Percentiles rank a stretch among this genome's conserved stretches.
These are phyloP conservation scores for Yamadazyma diddensiae DNA, from an alignment of 1,139 yeast genomes.

Conservation along the genomic window DNA sequence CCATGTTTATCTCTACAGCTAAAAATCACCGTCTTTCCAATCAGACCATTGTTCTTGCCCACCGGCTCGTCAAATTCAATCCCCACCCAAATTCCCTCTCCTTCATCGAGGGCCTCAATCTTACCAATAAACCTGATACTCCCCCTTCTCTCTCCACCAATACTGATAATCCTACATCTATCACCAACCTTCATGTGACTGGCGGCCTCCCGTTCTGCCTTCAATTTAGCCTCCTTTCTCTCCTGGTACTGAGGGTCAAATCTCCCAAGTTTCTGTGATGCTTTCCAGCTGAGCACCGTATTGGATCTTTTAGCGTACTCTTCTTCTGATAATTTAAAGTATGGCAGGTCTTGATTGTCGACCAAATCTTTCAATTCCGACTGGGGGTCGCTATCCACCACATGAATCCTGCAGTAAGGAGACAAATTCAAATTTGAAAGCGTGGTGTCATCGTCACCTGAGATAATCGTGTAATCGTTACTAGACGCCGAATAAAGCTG, in stretches of 20 bases:
- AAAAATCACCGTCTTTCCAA: conserved; percentile 34
- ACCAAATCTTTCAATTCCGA: conserved; percentile 44
- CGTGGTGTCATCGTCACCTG: conserved; percentile 11
- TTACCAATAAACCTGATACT: conserved; percentile 64
- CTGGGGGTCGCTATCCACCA: conserved; percentile 51
- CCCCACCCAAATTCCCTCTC: conserved; percentile 46
- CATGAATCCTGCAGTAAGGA: conserved; percentile 48
- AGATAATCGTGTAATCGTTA: conserved; percentile 10
- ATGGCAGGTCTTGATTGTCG: conserved; percentile 28
- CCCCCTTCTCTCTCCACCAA: conserved; percentile 64
- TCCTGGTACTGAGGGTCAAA: conserved; percentile 56
- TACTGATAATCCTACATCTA: conserved; percentile 41
- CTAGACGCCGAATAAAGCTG: conserved; percentile 23
- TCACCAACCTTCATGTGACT: conserved; percentile 27
- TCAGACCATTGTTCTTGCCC: conserved; percentile 43
- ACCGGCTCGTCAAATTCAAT: conserved; percentile 50
- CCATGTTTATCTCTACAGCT: conserved; percentile 42
- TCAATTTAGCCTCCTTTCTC: conserved; percentile 17
- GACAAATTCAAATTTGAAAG: conserved; percentile 24
- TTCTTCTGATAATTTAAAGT: conserved; percentile 57
- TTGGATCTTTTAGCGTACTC: conserved; percentile 62
- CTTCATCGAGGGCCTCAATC: conserved; percentile 54
- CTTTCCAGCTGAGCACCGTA: conserved; percentile 77
- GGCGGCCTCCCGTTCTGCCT: conserved; percentile 18
- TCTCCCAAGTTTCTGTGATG: conserved; percentile 62